Evolutionary conservation across 306 rosid species (phyloP), one percentile per base, ranked within the genome.

Genomic region (Fagus sylvatica): DNA sequence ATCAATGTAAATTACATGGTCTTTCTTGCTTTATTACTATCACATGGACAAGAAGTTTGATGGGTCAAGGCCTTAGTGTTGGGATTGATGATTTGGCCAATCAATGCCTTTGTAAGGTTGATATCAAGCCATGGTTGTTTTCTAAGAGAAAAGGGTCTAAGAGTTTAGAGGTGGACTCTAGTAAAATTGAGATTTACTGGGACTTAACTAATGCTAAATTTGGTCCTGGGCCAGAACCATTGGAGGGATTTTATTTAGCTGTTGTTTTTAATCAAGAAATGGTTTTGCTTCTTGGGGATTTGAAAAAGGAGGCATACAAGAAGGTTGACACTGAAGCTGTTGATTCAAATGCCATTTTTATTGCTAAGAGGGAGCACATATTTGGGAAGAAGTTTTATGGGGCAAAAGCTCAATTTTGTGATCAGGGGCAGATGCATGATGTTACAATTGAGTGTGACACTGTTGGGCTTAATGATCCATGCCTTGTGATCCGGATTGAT

Each of bases 91-190:
- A 89, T 32, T 72, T 87, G 13, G 53, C 82, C 53, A 87, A 84
- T 36, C 90, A 86, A 36, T 88, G 89, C 78, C 89, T 87, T 59
- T 85, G 93, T 66, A 94, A 90, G 81, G 82, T 89, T 34, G 98
- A 94, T 40, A 86, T 94, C 70, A 94, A 94, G 90, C 97, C 98
- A 49, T 91, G 96, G 98, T 41, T 94, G 13, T 94, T 94, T 87
- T 89, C 91, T 7, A 94, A 84, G 85, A 82, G 90, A 79, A 94
- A 86, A 86, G 97, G 97, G 62, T 94, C 83, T 10, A 94, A 79
- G 85, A 94, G 75, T 80, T 71, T 88, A 57, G 98, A 91, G 70
- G 82, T 86, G 49, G 84, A 90, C 57, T 87, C 91, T 2, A 62
- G 86, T 22, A 90, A 88, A 79, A 30, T 90, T 46, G 89, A 87